Evolutionary conservation across 2,329 filamentous ascomycete genomes (phyloP).

Genomic region (Fusarium circinatum): DNA sequence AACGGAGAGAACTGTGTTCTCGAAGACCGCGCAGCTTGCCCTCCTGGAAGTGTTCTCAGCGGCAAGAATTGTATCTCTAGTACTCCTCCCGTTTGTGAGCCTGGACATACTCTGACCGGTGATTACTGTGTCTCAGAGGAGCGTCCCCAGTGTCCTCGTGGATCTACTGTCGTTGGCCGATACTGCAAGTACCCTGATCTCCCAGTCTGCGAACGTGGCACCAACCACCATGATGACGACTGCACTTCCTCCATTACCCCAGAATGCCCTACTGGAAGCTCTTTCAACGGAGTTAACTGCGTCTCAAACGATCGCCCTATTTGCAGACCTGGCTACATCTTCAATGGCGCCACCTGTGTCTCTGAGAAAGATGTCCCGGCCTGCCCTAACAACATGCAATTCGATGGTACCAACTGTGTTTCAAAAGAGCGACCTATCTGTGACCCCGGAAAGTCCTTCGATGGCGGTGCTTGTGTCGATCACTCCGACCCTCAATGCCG

Average conservation of each 20-base stretch:
- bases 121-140: background rate
- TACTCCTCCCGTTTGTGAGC: background rate
- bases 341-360: background rate
- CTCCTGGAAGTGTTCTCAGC: background rate
- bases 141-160: background rate
- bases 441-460: background rate
- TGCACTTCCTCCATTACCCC: conserved; percentile 1
- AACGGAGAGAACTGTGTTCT: conserved; percentile 2
- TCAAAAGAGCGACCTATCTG: conserved; percentile 1
- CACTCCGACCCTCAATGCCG: background rate
- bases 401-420: conserved; percentile 7
- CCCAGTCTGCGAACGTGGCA: conserved; percentile 1
- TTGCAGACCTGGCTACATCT: background rate
- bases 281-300: background rate
- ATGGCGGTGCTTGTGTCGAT: background rate
- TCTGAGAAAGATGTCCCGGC: background rate
- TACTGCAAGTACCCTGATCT: conserved; percentile 15
- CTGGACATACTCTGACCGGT: background rate
- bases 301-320: background rate
- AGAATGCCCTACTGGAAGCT: background rate
- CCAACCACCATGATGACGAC: background rate
- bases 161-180: background rate
- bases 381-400: background rate
- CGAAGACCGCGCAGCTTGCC: background rate
- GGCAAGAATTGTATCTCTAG: conserved; percentile 9